A percentile compares a stretch with the other conserved stretches of the same genome.
These are phyloP conservation scores for Suillus cothurnatus DNA, from an alignment of 768 basidiomycete species.

Conservation along the genomic window DNA sequence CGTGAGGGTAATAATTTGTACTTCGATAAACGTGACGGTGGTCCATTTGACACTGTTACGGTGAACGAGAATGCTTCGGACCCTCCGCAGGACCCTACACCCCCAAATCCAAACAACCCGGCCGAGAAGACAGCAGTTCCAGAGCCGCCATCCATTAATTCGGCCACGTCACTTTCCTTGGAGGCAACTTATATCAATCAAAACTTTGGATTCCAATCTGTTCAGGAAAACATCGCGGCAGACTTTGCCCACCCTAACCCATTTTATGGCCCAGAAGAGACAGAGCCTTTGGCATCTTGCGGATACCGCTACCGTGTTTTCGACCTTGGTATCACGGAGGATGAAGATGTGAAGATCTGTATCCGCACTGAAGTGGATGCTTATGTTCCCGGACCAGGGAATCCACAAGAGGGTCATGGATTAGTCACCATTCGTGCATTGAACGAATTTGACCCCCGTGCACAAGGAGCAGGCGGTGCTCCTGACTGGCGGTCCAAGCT, in stretches of 20 bases:
- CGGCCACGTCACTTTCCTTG: constrained; percentile 88
- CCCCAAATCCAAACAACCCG: constrained; percentile 78
- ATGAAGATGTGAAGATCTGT: constrained; percentile 88
- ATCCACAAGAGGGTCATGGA: constrained; percentile 67
- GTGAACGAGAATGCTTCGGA: constrained; percentile 99
- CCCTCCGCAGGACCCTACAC: constrained; percentile 81
- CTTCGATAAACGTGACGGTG: constrained; percentile 97
- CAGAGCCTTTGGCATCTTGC: constrained; percentile 93
- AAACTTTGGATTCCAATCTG: constrained; percentile 97
- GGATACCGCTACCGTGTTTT: constrained; percentile 96
- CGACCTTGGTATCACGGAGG: constrained; percentile 87
- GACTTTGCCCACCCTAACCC: constrained; percentile 90
- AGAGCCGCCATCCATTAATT: constrained; percentile 87
- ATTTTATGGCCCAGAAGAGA: constrained; percentile 93
- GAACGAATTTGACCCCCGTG: constrained; percentile 93
- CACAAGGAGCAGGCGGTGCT: constrained; percentile 89
- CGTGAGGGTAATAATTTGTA: constrained; percentile 92
- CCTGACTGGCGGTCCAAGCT: constrained; percentile 99
- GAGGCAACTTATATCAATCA: constrained; percentile 99
- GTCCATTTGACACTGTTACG: constrained; percentile 95
- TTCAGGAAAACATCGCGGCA: constrained; percentile 69
- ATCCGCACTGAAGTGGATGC: constrained; percentile 98
- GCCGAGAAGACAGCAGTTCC: constrained; percentile 60
- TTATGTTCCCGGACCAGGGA: constrained; percentile 64
- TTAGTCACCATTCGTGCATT: constrained; percentile 91